Percentiles rank a stretch among this genome's conserved stretches.
Conservation (phyloP, 2,329 filamentous ascomycete genomes). For the Orbilia javanica region DNA sequence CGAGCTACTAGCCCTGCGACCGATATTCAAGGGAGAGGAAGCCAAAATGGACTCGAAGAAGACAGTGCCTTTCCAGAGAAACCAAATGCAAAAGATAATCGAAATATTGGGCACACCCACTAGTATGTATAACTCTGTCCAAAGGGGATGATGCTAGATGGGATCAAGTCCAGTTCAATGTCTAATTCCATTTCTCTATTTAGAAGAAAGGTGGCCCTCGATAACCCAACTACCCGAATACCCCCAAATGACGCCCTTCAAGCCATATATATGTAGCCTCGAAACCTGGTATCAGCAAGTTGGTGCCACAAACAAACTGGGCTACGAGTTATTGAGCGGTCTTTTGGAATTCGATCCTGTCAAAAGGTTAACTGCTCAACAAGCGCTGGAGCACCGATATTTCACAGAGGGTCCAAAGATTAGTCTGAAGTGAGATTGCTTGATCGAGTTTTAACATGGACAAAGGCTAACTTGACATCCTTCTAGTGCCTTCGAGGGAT, state of each 20-base stretch:
- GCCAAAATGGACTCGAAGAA: constrained; percentile 99
- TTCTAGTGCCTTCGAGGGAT: constrained; percentile 77
- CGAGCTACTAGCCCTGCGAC: constrained; percentile 86
- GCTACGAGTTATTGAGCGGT: constrained; percentile 82
- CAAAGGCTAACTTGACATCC: not conserved
- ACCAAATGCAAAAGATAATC: constrained; percentile 99
- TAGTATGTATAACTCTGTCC: constrained; percentile 64
- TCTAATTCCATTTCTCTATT: not conserved
- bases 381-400: constrained; percentile 90
- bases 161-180: not conserved
- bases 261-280: constrained; percentile 64
- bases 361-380: constrained; percentile 85
- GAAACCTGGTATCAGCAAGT: constrained; percentile 69
- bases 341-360: constrained; percentile 93
- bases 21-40: constrained; percentile 98
- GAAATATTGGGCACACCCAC: constrained; percentile 93
- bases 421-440: constrained; percentile 75
- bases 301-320: constrained; percentile 71
- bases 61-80: constrained; percentile 94
- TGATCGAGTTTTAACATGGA: not conserved
- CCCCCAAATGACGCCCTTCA: constrained; percentile 74
- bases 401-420: constrained; percentile 79
- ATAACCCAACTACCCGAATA: constrained; percentile 89
- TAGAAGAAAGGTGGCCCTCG: constrained; percentile 84
- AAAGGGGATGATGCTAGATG: too few relatives aligned